phyloP scores from a whole-genome alignment of 1,284 basidiomycete genomes.

The Moesziomyces globuligerus region DNA sequence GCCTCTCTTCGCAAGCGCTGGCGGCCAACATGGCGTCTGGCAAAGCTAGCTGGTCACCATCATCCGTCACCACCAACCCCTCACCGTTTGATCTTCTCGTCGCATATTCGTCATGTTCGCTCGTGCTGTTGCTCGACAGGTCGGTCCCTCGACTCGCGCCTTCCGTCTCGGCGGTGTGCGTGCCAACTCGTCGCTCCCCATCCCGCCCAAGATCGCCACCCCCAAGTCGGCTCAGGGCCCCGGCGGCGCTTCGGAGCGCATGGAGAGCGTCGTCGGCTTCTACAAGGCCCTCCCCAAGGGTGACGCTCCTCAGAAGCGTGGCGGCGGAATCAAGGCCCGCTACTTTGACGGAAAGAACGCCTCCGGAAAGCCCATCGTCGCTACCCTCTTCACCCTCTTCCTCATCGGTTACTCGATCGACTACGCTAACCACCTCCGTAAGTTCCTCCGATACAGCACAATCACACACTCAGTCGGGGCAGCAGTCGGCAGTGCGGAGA shows the following conservation, averaged over 20 bases:
- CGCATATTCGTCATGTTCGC: slow-evolving; percentile 28
- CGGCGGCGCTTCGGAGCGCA: slow-evolving; percentile 80
- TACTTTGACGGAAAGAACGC: slow-evolving; percentile 89
- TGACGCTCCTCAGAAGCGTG: slow-evolving; percentile 73
- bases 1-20: not conserved
- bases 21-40: no score
- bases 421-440: slow-evolving; percentile 58
- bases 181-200: slow-evolving; percentile 70
- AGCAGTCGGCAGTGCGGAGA: no score
- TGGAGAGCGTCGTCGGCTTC: slow-evolving; percentile 86
- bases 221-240: slow-evolving; percentile 83
- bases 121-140: slow-evolving; percentile 15
- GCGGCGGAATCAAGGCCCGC: slow-evolving; percentile 78
- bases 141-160: slow-evolving; percentile 6
- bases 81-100: not conserved
- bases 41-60: slow-evolving; percentile 1
- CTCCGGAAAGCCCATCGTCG: slow-evolving; percentile 78
- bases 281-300: slow-evolving; percentile 88
- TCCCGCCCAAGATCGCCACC: slow-evolving; percentile 94
- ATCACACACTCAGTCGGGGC: no score
- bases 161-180: slow-evolving; percentile 36
- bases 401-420: slow-evolving; percentile 75
- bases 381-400: slow-evolving; percentile 79
- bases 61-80: slow-evolving; percentile 1
- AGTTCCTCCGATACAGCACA: no score